Percentiles rank a stretch among this genome's conserved stretches.
Evolutionary conservation across 371 early-diverging fungal genomes (phyloP).

Genomic region (Zychaea mexicana): DNA sequence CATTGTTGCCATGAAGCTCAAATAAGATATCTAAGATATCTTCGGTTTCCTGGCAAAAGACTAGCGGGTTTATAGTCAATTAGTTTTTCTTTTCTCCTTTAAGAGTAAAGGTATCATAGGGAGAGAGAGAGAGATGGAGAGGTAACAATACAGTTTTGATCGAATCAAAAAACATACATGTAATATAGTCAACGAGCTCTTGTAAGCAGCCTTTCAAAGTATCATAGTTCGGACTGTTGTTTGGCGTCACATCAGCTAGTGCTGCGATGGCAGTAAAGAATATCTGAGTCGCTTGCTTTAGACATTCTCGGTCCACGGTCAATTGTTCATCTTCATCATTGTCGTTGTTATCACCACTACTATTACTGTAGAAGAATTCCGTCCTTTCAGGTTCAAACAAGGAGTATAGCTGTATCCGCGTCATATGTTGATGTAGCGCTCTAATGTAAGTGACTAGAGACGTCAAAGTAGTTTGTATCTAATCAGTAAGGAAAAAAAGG

Average conservation of each 20-base stretch:
- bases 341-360: background rate
- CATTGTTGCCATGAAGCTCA: constrained; percentile 20
- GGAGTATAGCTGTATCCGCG: background rate
- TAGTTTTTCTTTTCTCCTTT: background rate
- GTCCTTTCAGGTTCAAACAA: constrained; percentile 11
- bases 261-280: background rate
- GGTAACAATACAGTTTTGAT: no score
- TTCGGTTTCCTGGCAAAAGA: background rate
- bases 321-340: background rate
- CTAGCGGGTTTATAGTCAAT: background rate
- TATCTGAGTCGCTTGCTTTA: constrained; percentile 12
- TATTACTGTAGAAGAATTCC: constrained; percentile 16
- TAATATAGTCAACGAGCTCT: background rate
- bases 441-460: background rate
- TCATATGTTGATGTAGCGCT: background rate
- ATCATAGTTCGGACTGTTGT: background rate
- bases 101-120: background rate
- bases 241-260: background rate
- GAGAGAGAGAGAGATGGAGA: no score
- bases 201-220: background rate
- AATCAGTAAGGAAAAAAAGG: background rate
- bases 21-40: constrained; percentile 11
- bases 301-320: constrained; percentile 17
- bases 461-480: background rate
- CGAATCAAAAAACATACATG: background rate